These are phyloP conservation scores for Penicillium sp. DNA, from an alignment of 2,329 filamentous ascomycete species.

Conservation along the genomic window DNA sequence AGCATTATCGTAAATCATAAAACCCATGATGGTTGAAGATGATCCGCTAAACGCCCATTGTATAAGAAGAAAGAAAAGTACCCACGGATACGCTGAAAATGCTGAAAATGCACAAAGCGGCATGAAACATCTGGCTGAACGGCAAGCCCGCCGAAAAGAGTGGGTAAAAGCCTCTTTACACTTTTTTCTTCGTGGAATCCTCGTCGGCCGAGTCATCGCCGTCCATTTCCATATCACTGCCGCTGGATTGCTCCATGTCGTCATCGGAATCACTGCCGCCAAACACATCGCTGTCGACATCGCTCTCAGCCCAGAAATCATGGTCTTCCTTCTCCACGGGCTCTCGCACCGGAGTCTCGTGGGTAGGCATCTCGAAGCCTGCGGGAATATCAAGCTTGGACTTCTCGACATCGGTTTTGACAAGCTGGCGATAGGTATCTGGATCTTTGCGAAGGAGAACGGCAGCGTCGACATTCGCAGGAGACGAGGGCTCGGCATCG, in stretches of 20 bases:
- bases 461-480: constrained; percentile 90
- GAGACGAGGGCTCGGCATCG: constrained; percentile 88
- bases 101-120: background rate
- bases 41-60: background rate
- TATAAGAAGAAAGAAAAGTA: background rate
- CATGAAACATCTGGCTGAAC: background rate
- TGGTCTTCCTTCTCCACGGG: constrained; percentile 67
- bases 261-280: constrained; percentile 66
- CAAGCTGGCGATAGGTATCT: constrained; percentile 66
- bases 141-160: background rate
- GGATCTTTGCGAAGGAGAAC: constrained; percentile 78
- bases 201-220: background rate
- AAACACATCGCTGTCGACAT: constrained; percentile 71
- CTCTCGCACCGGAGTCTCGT: constrained; percentile 57
- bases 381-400: constrained; percentile 78
- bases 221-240: background rate
- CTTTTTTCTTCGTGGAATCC: background rate
- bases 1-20: background rate
- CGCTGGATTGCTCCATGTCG: constrained; percentile 35
- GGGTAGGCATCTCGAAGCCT: constrained; percentile 79
- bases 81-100: background rate
- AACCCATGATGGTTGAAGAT: background rate
- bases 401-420: constrained; percentile 66
- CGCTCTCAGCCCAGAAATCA: constrained; percentile 78
- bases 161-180: background rate